phyloP scores from a whole-genome alignment of 495 filamentous ascomycete species.

The Penicillium fimorum region DNA sequence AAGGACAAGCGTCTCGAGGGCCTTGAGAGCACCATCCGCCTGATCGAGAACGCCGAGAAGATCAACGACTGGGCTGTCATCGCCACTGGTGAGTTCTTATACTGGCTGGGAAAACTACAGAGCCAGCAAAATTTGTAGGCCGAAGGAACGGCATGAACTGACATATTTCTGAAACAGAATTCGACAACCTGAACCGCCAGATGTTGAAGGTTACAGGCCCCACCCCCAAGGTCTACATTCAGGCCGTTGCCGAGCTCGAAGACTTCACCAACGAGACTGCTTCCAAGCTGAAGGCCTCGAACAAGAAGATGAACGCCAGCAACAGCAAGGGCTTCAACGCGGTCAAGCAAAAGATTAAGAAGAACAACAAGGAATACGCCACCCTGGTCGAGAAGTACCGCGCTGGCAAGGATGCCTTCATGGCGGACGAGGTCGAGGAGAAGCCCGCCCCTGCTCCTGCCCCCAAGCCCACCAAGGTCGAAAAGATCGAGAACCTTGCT shows the following conservation, averaged over 20 bases:
- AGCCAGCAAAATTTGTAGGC: constrained; percentile 10
- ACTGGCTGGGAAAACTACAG: constrained; percentile 1
- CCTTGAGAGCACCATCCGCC: constrained; percentile 79
- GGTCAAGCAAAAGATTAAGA: constrained; percentile 95
- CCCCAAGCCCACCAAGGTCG: constrained; percentile 42
- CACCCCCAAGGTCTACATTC: constrained; percentile 86
- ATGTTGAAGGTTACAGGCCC: constrained; percentile 74
- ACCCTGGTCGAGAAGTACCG: constrained; percentile 84
- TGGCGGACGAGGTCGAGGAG: constrained; percentile 78
- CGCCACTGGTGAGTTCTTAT: constrained; percentile 65
- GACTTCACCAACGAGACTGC: constrained; percentile 93
- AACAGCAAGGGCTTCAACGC: constrained; percentile 92
- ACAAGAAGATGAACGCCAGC: constrained; percentile 98
- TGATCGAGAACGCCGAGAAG: constrained; percentile 94
- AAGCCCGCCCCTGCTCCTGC: constrained; percentile 37
- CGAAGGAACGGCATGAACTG: constrained; percentile 16
- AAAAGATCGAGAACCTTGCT: constrained; percentile 40
- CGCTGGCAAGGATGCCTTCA: constrained; percentile 77
- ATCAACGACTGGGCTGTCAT: constrained; percentile 97
- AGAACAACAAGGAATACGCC: constrained; percentile 94
- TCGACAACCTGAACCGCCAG: constrained; percentile 95
- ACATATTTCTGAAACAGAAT: constrained; percentile 63
- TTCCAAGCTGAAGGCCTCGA: constrained; percentile 89
- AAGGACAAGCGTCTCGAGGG: constrained; percentile 97
- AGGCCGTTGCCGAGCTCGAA: constrained; percentile 89